Conservation (phyloP, 2,329 filamentous ascomycete species). For the Fusarium foetens region DNA sequence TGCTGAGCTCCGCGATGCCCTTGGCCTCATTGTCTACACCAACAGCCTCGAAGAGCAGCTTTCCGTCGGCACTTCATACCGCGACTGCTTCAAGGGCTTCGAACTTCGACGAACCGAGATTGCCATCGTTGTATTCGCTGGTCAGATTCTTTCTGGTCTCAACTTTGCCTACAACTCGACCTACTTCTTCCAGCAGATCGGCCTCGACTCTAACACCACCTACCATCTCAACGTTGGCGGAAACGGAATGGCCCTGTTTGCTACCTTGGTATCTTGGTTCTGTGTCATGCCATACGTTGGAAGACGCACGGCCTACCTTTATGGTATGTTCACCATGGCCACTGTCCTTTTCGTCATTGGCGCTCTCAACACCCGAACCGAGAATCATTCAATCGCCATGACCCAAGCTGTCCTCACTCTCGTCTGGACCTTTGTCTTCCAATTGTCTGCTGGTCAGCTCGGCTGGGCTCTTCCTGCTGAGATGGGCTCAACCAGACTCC, state of each 20-base stretch:
- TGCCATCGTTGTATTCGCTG: constrained; percentile 49
- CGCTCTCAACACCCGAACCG: constrained; percentile 50
- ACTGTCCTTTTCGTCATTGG: constrained; percentile 54
- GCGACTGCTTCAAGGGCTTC: constrained; percentile 56
- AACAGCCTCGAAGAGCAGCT: constrained; percentile 53
- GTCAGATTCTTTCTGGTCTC: constrained; percentile 51
- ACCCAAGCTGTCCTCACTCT: constrained; percentile 50
- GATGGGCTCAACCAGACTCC: constrained; percentile 45
- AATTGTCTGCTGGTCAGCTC: constrained; percentile 53
- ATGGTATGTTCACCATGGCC: constrained; percentile 56
- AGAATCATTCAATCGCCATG: constrained; percentile 45
- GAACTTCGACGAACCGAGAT: constrained; percentile 55
- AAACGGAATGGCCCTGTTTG: constrained; percentile 54
- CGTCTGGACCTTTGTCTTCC: constrained; percentile 49
- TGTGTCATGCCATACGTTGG: constrained; percentile 55
- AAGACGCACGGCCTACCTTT: constrained; percentile 56
- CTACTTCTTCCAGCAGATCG: constrained; percentile 55
- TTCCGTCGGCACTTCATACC: constrained; percentile 52
- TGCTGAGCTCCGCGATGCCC: constrained; percentile 47
- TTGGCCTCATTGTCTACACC: constrained; percentile 57
- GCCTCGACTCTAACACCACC: constrained; percentile 44
- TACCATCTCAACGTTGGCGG: constrained; percentile 53
- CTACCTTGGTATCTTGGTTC: constrained; percentile 57
- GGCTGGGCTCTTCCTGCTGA: constrained; percentile 49
- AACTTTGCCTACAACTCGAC: constrained; percentile 54